These are phyloP conservation scores for Trichoderma sp. DNA, from an alignment of 2,329 filamentous ascomycete genomes.

Conservation along the genomic window DNA sequence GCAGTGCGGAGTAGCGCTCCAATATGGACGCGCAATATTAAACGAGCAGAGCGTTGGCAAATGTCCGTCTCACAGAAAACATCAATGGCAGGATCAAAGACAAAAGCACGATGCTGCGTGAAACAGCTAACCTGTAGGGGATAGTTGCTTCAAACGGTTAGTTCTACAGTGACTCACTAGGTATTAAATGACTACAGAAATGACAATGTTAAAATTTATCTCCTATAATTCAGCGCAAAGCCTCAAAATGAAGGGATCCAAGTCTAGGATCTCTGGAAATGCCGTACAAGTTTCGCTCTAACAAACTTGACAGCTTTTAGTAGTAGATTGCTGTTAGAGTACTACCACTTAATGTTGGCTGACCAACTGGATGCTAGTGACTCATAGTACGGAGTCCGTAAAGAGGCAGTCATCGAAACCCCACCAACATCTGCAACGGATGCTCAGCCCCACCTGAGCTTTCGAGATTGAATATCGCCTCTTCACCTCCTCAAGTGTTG, in stretches of 20 bases:
- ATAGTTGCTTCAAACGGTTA: neutral
- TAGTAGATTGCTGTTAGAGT: neutral
- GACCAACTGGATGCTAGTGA: neutral
- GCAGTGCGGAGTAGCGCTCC: neutral
- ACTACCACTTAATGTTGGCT: neutral
- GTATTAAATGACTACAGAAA: neutral
- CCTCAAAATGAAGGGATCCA: neutral
- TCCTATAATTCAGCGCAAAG: neutral
- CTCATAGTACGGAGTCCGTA: neutral
- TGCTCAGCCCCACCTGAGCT: slow-evolving; percentile 7
- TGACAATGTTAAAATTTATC: neutral
- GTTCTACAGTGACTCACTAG: neutral
- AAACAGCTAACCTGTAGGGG: neutral
- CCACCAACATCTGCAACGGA: neutral
- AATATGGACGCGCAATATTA: neutral
- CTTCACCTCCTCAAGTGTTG: neutral
- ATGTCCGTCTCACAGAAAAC: neutral
- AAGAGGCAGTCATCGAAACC: neutral
- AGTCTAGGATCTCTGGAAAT: neutral
- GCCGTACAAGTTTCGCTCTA: neutral
- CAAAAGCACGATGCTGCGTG: neutral
- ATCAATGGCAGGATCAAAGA: neutral
- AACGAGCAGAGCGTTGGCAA: neutral
- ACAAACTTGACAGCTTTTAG: fast-evolving
- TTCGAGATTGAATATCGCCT: neutral